A percentile compares a stretch with the other conserved stretches of the same genome.
Evolutionary conservation across 305 asterid species (phyloP).

Genomic region (Fraxinus albicans): DNA sequence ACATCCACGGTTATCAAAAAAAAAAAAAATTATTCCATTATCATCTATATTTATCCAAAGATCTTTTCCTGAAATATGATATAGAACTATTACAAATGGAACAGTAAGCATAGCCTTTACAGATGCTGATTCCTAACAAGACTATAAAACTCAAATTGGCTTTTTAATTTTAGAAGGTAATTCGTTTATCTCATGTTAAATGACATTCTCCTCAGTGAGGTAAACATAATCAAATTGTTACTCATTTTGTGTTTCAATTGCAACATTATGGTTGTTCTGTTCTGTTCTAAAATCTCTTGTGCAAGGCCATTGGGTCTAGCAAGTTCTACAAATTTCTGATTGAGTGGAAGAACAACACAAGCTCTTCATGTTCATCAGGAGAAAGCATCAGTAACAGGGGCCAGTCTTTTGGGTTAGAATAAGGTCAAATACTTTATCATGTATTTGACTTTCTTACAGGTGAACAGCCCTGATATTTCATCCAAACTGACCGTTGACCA

Average conservation of each 20-base stretch:
- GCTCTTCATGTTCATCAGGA: neutral
- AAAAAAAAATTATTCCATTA: neutral
- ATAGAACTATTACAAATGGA: neutral
- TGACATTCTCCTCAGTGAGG: neutral
- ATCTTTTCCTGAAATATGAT: neutral
- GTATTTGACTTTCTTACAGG: neutral
- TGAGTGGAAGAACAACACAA: neutral
- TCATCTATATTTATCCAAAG: neutral
- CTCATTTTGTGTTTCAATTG: neutral
- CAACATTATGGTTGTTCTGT: neutral
- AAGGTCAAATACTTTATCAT: neutral
- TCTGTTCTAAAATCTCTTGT: neutral
- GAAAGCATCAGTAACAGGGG: neutral
- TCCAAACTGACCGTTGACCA: neutral
- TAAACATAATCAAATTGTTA: neutral
- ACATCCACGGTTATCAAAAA: too few species aligned
- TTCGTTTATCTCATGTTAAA: neutral
- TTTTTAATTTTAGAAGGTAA: neutral
- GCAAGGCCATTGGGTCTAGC: neutral
- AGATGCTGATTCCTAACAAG: neutral
- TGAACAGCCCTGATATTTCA: neutral
- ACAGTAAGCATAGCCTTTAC: neutral
- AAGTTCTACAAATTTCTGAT: neutral
- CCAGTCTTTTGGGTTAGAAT: neutral
- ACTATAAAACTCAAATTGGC: conserved; percentile 1